Base-by-base conservation (phyloP, 169 alveolate species). In the Babesia ovis region DNA sequence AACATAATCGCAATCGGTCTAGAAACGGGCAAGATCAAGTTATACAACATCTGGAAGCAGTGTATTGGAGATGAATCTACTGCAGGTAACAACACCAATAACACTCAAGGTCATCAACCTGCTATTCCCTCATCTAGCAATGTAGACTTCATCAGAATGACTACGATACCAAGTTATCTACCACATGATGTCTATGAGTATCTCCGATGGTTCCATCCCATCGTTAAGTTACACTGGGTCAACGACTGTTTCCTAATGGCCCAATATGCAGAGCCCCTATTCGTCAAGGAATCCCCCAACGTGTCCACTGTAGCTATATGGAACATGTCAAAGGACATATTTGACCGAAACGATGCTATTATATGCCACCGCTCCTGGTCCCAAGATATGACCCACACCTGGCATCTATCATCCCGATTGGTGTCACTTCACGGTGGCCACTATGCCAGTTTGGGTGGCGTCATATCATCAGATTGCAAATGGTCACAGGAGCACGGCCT, bases 391-490 rank as follows among this genome's bases (percentile, higher is more conserved):
- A 35, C 71, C 55, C 25, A 60, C 20, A 39, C 83, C 12, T 64
- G 74, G 59, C 72, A 70, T 48, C 57, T 70, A 23, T 72, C 71
- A 4, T 79, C 88, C 41, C 34, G 81, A 23, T 56, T 80, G 41
- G 64, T 80, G 22, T 68, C 79, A 41, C 66, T 80, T 5, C 74
- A 80, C 67, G 83, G 83, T 0, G 88, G 88, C 4, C 88, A 80
- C 46, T 58, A 22, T 23, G 75, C 68, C 25, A 39, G 68, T 39
- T 57, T 70, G 11, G 68, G 80, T 23, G 88, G 88, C 18, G 76
- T 80, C 31, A 20, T 80, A 4, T 54, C 88, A 6, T 70, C 83
- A 23, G 88, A 80, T 34, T 62, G 62, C 51, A 12, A 20, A 31
- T 80, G 88, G 88, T 48, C 84, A 18, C 29, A 25, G 8, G 66